Evolutionary conservation across 129 eudicot genomes (phyloP).

Genomic region (Arctium lappa): DNA sequence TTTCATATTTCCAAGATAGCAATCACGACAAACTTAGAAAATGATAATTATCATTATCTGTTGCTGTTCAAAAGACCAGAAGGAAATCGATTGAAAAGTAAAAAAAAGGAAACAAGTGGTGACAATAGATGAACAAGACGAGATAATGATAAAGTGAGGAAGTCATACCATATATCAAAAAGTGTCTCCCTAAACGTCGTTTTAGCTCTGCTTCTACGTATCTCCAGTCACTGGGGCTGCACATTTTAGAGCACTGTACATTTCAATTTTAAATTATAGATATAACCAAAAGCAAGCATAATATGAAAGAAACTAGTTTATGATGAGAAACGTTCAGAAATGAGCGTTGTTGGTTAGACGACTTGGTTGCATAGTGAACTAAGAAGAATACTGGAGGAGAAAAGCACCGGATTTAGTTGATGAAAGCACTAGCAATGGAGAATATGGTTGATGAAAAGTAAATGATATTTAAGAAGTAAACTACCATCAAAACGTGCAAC

Average conservation of each 20-base stretch:
- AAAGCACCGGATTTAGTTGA: background rate
- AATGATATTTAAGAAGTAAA: background rate
- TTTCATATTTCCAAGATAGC: background rate
- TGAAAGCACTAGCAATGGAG: background rate
- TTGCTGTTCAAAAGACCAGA: background rate
- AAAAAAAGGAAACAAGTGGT: background rate
- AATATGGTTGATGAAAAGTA: background rate
- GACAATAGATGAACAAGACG: background rate
- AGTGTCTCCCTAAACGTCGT: slow-evolving; percentile 79
- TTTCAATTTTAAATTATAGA: slow-evolving; percentile 5
- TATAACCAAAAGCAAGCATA: slow-evolving; percentile 17
- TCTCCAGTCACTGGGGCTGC: slow-evolving; percentile 98
- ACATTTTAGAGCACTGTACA: slow-evolving; percentile 15
- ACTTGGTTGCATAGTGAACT: background rate
- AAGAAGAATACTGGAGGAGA: background rate
- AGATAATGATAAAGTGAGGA: background rate
- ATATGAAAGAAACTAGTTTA: background rate
- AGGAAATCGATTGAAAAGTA: background rate
- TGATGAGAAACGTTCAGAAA: background rate
- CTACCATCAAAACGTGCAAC: background rate
- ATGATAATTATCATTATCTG: background rate
- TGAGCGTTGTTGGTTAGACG: background rate
- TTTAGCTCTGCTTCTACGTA: slow-evolving; percentile 85
- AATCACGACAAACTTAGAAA: background rate
- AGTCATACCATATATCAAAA: slow-evolving; percentile 70